Conservation (phyloP, 2,329 filamentous ascomycete genomes). For the Pseudofabraea citricarpa region DNA sequence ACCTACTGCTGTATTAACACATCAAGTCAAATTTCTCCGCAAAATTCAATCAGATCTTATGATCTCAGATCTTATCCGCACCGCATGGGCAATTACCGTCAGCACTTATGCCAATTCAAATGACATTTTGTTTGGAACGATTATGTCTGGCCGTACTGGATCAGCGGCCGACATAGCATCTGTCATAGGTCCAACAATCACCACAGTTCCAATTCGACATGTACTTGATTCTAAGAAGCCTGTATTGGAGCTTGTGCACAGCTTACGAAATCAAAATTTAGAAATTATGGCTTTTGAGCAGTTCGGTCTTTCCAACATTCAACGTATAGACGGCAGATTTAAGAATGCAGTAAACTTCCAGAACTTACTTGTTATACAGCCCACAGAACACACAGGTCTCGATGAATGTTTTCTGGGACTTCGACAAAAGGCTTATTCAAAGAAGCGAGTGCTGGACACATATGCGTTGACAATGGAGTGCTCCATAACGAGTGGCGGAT, state of each 20-base stretch:
- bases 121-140: constrained; percentile 37
- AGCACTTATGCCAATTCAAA: constrained; percentile 30
- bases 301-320: constrained; percentile 9
- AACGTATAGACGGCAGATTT: neutral
- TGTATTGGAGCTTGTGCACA: constrained; percentile 35
- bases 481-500: neutral
- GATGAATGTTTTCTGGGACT: too few relatives aligned
- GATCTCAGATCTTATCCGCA: constrained; percentile 38
- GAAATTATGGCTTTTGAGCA: constrained; percentile 35
- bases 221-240: constrained; percentile 23
- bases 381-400: too few relatives aligned
- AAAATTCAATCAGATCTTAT: constrained; percentile 29
- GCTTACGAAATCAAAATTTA: constrained; percentile 38
- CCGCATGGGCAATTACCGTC: constrained; percentile 33
- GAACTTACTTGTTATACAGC: constrained; percentile 13
- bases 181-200: constrained; percentile 37
- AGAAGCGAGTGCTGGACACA: neutral
- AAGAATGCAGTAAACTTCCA: constrained; percentile 10
- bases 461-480: neutral
- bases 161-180: constrained; percentile 31
- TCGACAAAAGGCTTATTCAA: too few relatives aligned
- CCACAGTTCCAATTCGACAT: constrained; percentile 35
- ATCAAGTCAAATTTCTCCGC: neutral
- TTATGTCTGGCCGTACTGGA: constrained; percentile 34
- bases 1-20: neutral